phyloP scores from a whole-genome alignment of 2,329 filamentous ascomycete genomes.

The Botrytis paeoniae region DNA sequence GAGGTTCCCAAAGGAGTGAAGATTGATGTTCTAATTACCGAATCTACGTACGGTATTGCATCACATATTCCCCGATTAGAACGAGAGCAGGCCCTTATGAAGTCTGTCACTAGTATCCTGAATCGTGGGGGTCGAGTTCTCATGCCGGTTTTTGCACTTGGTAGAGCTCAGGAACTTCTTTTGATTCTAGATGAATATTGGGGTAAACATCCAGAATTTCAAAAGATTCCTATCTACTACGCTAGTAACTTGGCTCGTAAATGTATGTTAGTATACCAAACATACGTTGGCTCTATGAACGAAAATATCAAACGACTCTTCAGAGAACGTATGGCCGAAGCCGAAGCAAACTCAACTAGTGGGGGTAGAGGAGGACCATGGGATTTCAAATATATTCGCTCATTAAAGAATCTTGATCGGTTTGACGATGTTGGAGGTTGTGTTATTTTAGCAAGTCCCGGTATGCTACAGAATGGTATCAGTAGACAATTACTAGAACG shows the following conservation, averaged over 20 bases:
- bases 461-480: constrained; percentile 97
- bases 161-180: constrained; percentile 87
- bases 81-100: constrained; percentile 91
- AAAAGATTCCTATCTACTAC: constrained; percentile 94
- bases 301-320: constrained; percentile 98
- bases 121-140: constrained; percentile 89
- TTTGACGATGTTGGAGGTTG: constrained; percentile 96
- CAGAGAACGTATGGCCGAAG: constrained; percentile 85
- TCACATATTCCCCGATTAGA: constrained; percentile 89
- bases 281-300: constrained; percentile 97
- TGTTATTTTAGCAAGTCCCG: constrained; percentile 94
- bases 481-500: constrained; percentile 88
- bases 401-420: constrained; percentile 85
- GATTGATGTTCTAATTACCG: constrained; percentile 94
- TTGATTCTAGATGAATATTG: constrained; percentile 97
- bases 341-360: constrained; percentile 73
- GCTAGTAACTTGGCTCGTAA: constrained; percentile 91
- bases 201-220: constrained; percentile 82
- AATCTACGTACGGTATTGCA: constrained; percentile 95
- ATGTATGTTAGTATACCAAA: constrained; percentile 99
- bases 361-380: constrained; percentile 81
- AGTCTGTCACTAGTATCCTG: constrained; percentile 85
- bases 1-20: constrained; percentile 85
- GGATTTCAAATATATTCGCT: constrained; percentile 94
- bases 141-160: constrained; percentile 93